Evolutionary conservation across 169 alveolate genomes (phyloP).

Genomic region (Cryptosporidium andersoni): DNA sequence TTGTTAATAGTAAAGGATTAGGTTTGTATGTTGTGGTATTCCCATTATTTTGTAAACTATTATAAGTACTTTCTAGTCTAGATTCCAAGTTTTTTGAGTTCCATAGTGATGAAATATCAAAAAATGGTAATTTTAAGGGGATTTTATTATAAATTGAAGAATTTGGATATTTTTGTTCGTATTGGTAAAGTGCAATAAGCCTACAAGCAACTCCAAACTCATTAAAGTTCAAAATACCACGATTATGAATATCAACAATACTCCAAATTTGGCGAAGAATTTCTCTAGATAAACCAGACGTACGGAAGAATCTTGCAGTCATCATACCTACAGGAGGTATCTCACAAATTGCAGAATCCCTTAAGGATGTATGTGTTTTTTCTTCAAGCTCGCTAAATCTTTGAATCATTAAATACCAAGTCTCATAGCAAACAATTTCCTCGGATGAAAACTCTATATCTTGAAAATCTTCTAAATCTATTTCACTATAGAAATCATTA

Average conservation of each 20-base stretch:
- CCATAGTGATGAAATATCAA: constrained; percentile 18
- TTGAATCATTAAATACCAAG: constrained; percentile 57
- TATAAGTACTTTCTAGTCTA: too few species aligned
- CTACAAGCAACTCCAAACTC: constrained; percentile 64
- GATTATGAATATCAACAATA: constrained; percentile 22
- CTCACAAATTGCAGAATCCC: not conserved
- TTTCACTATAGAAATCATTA: too few species aligned
- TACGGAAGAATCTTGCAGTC: constrained; percentile 40
- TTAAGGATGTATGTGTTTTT: too few species aligned
- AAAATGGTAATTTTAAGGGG: constrained; percentile 39
- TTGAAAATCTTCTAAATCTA: too few species aligned
- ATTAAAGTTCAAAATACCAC: constrained; percentile 14
- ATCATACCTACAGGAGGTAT: constrained; percentile 36
- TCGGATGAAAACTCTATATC: not conserved
- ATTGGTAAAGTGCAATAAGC: constrained; percentile 37
- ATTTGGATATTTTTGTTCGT: constrained; percentile 17
- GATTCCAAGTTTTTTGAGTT: not conserved
- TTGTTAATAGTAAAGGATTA: too few species aligned
- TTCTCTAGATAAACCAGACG: constrained; percentile 38
- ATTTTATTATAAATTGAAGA: not conserved
- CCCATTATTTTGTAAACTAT: too few species aligned
- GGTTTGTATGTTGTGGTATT: too few species aligned
- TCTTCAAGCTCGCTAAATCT: not conserved
- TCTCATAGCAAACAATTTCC: constrained; percentile 36
- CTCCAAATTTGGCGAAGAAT: constrained; percentile 67